phyloP scores from a whole-genome alignment of 495 filamentous ascomycete genomes.

The Hyaloscypha variabilis region DNA sequence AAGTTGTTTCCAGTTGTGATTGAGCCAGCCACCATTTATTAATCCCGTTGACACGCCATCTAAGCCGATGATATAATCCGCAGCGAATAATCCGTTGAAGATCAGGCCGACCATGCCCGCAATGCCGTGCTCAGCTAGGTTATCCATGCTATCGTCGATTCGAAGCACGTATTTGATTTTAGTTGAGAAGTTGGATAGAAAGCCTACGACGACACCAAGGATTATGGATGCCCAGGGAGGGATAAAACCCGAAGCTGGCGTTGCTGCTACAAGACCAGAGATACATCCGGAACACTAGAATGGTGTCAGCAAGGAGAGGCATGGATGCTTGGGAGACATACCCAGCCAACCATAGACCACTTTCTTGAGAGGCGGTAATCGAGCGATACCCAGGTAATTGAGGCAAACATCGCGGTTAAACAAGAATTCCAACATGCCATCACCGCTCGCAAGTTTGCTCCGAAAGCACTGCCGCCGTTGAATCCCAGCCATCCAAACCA shows the following conservation, averaged over 20 bases:
- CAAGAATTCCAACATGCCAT: conserved; percentile 98
- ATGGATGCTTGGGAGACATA: too few species aligned
- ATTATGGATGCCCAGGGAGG: conserved; percentile 87
- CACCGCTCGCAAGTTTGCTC: conserved; percentile 89
- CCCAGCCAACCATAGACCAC: conserved; percentile 98
- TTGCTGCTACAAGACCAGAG: conserved; percentile 86
- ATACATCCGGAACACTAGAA: conserved; percentile 80
- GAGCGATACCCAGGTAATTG: conserved; percentile 86
- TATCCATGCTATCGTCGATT: conserved; percentile 97
- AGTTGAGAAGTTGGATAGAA: conserved; percentile 90
- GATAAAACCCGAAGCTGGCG: conserved; percentile 86
- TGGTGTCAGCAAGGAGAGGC: too few species aligned
- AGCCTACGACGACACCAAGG: conserved; percentile 80
- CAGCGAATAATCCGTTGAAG: conserved; percentile 90
- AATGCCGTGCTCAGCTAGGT: conserved; percentile 96
- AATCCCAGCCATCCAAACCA: conserved; percentile 99
- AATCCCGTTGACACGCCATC: conserved; percentile 87
- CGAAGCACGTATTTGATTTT: conserved; percentile 97
- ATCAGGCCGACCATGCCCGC: conserved; percentile 91
- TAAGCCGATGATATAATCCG: conserved; percentile 87
- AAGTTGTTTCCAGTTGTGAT: conserved; percentile 85
- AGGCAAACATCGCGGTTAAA: conserved; percentile 84
- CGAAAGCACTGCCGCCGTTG: conserved; percentile 95
- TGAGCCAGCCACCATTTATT: conserved; percentile 73
- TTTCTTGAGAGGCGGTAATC: conserved; percentile 95